Conservation (phyloP, 768 basidiomycete genomes). For the Suillus plorans region DNA sequence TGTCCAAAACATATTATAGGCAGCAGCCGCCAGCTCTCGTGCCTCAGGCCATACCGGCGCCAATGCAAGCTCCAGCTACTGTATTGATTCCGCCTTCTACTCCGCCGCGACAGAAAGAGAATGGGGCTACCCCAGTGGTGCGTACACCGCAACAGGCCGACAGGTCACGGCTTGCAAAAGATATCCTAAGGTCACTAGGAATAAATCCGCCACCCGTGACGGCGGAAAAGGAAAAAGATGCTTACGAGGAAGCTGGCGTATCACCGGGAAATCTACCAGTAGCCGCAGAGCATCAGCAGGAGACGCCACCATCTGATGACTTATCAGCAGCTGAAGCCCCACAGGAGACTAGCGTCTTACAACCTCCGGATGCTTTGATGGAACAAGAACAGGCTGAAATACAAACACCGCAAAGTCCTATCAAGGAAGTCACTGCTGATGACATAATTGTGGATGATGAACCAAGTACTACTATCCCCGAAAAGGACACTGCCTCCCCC, state of each 20-base stretch:
- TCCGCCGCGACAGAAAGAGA: conserved; percentile 9
- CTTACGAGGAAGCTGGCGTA: background rate
- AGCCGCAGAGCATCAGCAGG: background rate
- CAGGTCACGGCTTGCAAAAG: conserved; percentile 51
- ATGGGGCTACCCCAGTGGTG: background rate
- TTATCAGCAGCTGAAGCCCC: background rate
- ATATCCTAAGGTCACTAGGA: conserved; percentile 55
- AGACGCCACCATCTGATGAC: background rate
- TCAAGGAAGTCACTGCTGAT: background rate
- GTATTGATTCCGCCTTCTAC: conserved; percentile 6
- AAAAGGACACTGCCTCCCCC: background rate
- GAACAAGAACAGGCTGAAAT: background rate
- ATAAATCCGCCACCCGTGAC: background rate
- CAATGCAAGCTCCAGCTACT: background rate
- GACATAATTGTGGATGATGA: conserved; percentile 3
- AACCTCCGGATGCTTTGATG: background rate
- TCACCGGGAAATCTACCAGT: background rate
- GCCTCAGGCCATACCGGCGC: conserved; percentile 5
- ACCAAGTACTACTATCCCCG: background rate
- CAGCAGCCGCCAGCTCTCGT: conserved; percentile 10
- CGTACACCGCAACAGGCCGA: conserved; percentile 43
- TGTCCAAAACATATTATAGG: background rate
- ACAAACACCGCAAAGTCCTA: background rate
- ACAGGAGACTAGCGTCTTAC: conserved; percentile 5
- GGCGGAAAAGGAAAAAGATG: conserved; percentile 5